Evolutionary conservation across 2,329 filamentous ascomycete species (phyloP).

Genomic region (Colletotrichum spaethianum): DNA sequence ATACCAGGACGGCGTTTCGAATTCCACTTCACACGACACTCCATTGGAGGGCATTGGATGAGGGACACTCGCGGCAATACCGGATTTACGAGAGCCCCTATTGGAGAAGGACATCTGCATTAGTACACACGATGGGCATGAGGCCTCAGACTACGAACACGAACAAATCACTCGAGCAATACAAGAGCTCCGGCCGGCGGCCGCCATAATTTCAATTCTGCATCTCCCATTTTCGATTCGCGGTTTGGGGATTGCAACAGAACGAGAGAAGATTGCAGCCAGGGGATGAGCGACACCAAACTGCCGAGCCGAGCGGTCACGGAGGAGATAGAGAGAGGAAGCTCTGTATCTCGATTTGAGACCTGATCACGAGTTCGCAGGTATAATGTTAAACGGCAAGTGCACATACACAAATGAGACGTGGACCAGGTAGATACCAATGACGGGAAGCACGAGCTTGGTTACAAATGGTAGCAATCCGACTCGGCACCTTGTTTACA

Average conservation of each 20-base stretch:
- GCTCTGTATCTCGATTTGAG: background rate
- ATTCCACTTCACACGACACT: slow-evolving; percentile 28
- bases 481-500: slow-evolving; percentile 9
- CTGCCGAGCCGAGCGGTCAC: background rate
- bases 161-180: slow-evolving; percentile 25
- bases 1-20: slow-evolving; percentile 45
- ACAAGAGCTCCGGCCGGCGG: background rate
- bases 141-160: slow-evolving; percentile 21
- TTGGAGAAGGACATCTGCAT: slow-evolving; percentile 14
- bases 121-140: slow-evolving; percentile 17
- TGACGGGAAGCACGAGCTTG: slow-evolving; percentile 12
- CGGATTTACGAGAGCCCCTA: background rate
- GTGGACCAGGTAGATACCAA: background rate
- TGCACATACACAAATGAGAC: slow-evolving; percentile 33
- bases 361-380: background rate
- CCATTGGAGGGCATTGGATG: slow-evolving; percentile 27
- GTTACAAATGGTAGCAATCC: slow-evolving; percentile 24
- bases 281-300: background rate
- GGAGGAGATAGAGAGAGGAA: background rate
- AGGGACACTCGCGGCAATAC: background rate
- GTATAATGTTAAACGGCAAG: slow-evolving; percentile 22
- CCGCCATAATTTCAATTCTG: slow-evolving; percentile 28
- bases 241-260: background rate
- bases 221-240: background rate
- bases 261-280: background rate